phyloP scores from a whole-genome alignment of 1,284 basidiomycete species.

The Trametes pubescens region DNA sequence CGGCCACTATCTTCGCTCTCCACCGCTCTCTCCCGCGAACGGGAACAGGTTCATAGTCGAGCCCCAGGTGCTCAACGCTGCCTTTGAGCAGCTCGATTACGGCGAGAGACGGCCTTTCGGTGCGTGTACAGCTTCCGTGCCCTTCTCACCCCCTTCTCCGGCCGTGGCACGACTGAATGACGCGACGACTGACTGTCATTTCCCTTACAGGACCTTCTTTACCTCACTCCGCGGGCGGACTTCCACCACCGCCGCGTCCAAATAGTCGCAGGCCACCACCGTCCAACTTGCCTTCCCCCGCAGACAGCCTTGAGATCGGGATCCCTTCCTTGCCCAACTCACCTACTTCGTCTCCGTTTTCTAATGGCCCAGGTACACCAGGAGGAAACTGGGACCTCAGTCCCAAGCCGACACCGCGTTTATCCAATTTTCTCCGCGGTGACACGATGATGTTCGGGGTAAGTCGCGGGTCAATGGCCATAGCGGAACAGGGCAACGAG shows the following conservation, averaged over 20 bases:
- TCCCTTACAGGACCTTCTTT: slow-evolving; percentile 15
- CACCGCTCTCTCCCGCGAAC: slow-evolving; percentile 14
- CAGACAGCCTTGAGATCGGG: slow-evolving; percentile 20
- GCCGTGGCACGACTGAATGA: slow-evolving; percentile 3
- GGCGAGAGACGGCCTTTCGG: slow-evolving; percentile 12
- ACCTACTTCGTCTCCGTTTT: slow-evolving; percentile 29
- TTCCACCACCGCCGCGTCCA: slow-evolving; percentile 36
- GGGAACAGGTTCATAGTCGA: slow-evolving; percentile 32
- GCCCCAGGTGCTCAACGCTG: slow-evolving; percentile 30
- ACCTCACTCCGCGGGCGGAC: slow-evolving; percentile 14
- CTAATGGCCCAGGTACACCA: slow-evolving; percentile 21
- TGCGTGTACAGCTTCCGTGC: slow-evolving; percentile 12
- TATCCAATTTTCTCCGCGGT: slow-evolving; percentile 34
- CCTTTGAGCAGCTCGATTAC: slow-evolving; percentile 21
- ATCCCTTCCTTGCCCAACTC: slow-evolving; percentile 27
- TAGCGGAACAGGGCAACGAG: slow-evolving; percentile 12
- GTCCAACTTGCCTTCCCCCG: slow-evolving; percentile 24
- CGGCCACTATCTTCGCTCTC: slow-evolving; percentile 10
- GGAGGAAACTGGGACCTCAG: slow-evolving; percentile 45
- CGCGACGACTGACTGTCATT: slow-evolving; percentile 17
- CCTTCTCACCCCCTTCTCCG: slow-evolving; percentile 5
- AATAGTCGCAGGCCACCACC: slow-evolving; percentile 26
- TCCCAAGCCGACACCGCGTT: slow-evolving; percentile 50
- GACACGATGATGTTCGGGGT: slow-evolving; percentile 22
- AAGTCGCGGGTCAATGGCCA: slow-evolving; percentile 17